These are phyloP conservation scores for Phytopythium delawarense DNA, from an alignment of 352 stramenopile species.

Conservation along the genomic window DNA sequence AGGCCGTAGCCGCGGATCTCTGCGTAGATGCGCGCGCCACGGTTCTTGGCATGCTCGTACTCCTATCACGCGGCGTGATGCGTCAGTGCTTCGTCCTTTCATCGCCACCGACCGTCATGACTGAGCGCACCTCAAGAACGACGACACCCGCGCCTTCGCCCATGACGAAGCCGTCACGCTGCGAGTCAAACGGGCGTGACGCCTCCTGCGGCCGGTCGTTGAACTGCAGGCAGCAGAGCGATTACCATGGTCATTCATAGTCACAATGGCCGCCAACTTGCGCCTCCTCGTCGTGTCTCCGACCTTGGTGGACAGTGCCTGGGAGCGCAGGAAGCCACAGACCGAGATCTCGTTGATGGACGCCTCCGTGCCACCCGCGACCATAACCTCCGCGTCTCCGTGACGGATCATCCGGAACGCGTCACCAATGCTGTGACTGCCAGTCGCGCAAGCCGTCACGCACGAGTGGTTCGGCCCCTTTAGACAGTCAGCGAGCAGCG, in stretches of 20 bases:
- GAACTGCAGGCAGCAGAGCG: conserved; percentile 47
- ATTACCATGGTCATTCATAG: not conserved
- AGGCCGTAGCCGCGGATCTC: conserved; percentile 95
- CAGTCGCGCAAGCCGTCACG: conserved; percentile 95
- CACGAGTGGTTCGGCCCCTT: conserved; percentile 96
- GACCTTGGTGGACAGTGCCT: conserved; percentile 92
- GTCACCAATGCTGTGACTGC: conserved; percentile 96
- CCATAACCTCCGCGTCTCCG: conserved; percentile 93
- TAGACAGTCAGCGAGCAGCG: not conserved
- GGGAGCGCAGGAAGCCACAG: conserved; percentile 94
- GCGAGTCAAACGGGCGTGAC: conserved; percentile 94
- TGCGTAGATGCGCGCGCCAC: conserved; percentile 92
- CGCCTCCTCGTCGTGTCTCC: not conserved
- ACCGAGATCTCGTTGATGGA: conserved; percentile 93
- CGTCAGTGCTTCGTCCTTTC: not conserved
- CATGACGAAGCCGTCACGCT: conserved; percentile 97
- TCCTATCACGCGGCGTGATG: conserved; percentile 21
- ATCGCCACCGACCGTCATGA: not conserved
- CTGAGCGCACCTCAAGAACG: conserved; percentile 39
- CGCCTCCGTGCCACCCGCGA: conserved; percentile 95
- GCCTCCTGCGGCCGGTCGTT: conserved; percentile 90
- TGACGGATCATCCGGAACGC: conserved; percentile 87
- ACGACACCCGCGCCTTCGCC: conserved; percentile 76
- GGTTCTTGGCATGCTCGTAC: conserved; percentile 89
- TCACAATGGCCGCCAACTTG: not conserved